phyloP scores from a whole-genome alignment of 768 basidiomycete species.

The Pleurotus sapidus region DNA sequence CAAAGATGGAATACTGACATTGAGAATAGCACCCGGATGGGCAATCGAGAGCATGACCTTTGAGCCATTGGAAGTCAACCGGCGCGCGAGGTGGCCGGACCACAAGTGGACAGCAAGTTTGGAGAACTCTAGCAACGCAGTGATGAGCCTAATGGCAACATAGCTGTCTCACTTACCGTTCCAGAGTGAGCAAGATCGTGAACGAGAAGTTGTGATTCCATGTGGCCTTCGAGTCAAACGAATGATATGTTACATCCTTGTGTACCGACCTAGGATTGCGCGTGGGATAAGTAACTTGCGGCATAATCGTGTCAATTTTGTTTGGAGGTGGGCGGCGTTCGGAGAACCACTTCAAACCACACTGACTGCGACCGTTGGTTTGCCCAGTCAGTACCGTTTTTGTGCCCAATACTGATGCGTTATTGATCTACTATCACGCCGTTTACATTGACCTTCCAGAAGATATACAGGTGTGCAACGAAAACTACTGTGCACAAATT shows the following conservation, averaged over 20 bases:
- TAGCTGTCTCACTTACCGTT: slow-evolving; percentile 30
- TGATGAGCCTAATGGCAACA: background rate
- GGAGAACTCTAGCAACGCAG: slow-evolving; percentile 16
- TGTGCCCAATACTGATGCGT: no score
- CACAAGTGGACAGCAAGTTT: slow-evolving; percentile 17
- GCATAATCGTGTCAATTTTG: no score
- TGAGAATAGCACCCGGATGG: slow-evolving; percentile 34
- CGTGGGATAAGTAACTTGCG: background rate
- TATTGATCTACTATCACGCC: no score
- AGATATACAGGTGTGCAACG: no score
- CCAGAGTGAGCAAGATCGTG: slow-evolving; percentile 12
- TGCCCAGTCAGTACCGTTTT: no score
- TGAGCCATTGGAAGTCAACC: slow-evolving; percentile 10
- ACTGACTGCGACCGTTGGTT: no score
- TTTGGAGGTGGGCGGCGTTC: no score
- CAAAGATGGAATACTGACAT: slow-evolving; percentile 5
- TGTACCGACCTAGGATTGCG: slow-evolving; percentile 21
- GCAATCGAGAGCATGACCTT: slow-evolving; percentile 35
- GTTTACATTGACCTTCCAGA: no score
- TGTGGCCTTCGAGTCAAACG: slow-evolving; percentile 23
- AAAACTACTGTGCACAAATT: no score
- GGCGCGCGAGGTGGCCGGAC: slow-evolving; percentile 19
- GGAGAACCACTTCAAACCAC: no score
- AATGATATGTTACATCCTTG: slow-evolving; percentile 13
- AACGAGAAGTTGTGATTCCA: slow-evolving; percentile 33